These are phyloP conservation scores for Paraphaeosphaeria sporulosa DNA, from an alignment of 2,329 filamentous ascomycete genomes.

Conservation along the genomic window DNA sequence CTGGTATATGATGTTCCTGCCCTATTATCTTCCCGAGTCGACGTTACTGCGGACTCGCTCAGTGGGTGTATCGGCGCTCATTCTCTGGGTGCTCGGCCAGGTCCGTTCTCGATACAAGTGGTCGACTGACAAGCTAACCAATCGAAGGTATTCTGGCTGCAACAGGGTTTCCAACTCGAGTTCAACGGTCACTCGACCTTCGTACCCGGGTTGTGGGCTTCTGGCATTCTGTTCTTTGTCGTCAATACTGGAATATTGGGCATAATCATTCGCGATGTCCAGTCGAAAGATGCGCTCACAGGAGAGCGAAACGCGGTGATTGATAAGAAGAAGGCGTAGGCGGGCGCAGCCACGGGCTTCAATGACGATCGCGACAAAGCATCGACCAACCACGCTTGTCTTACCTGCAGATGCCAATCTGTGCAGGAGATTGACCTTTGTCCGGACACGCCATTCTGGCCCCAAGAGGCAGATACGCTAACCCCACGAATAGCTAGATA, in stretches of 20 bases:
- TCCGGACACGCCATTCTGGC: not conserved
- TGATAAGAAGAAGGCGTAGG: conserved; percentile 4
- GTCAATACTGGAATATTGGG: conserved; percentile 89
- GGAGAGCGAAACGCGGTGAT: not conserved
- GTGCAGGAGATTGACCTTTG: not conserved
- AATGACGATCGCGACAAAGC: not conserved
- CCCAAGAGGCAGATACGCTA: not conserved
- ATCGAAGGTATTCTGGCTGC: conserved; percentile 53
- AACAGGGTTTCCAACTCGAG: conserved; percentile 60
- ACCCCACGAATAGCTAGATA: not conserved
- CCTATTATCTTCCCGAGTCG: conserved; percentile 85
- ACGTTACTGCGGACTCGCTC: conserved; percentile 68
- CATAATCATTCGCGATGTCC: conserved; percentile 73
- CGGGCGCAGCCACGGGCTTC: not conserved
- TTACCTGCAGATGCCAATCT: not conserved
- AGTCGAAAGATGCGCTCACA: conserved; percentile 11
- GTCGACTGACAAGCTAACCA: conserved; percentile 9
- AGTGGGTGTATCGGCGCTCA: conserved; percentile 70
- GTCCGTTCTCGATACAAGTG: conserved; percentile 39
- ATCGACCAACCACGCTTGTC: not conserved
- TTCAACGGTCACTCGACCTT: conserved; percentile 81
- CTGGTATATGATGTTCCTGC: conserved; percentile 95
- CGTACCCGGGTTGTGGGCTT: conserved; percentile 79
- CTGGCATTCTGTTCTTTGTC: conserved; percentile 80
- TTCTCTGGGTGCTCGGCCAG: conserved; percentile 79